A percentile compares a stretch with the other conserved stretches of the same genome.
Evolutionary conservation across 768 basidiomycete genomes (phyloP).

Genomic region (Asterophora lycoperdoides): DNA sequence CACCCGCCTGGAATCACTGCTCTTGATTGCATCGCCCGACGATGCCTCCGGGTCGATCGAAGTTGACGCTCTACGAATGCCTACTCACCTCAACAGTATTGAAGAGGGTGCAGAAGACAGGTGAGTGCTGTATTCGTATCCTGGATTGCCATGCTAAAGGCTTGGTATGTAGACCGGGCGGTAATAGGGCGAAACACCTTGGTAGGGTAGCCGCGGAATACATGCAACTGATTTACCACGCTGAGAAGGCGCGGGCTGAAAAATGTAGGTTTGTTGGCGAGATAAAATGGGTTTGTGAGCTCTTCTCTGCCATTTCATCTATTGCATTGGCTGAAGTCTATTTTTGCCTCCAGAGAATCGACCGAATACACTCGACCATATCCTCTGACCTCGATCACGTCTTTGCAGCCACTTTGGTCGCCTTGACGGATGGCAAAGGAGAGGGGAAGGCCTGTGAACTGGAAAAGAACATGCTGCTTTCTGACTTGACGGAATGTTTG

Average conservation of each 20-base stretch:
- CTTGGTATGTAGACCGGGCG: constrained; percentile 40
- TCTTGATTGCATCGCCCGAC: constrained; percentile 61
- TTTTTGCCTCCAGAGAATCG: constrained; percentile 53
- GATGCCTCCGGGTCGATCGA: constrained; percentile 34
- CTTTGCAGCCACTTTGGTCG: constrained; percentile 58
- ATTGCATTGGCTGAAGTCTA: constrained; percentile 3
- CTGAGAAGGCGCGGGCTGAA: constrained; percentile 73
- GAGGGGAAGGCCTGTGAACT: constrained; percentile 52
- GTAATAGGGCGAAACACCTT: constrained; percentile 74
- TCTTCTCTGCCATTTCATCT: constrained; percentile 7
- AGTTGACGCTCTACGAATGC: constrained; percentile 29
- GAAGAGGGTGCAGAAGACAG: constrained; percentile 44
- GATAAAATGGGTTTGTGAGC: constrained; percentile 73
- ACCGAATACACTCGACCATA: constrained; percentile 78
- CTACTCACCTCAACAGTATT: constrained; percentile 29
- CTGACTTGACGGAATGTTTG: constrained; percentile 75
- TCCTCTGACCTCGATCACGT: constrained; percentile 83
- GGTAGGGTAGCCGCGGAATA: constrained; percentile 87
- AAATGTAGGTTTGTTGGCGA: constrained; percentile 78
- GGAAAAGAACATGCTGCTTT: constrained; percentile 57
- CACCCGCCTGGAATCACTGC: constrained; percentile 79
- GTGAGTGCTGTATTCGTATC: constrained; percentile 20
- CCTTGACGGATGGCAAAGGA: constrained; percentile 45
- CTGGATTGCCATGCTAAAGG: constrained; percentile 2
- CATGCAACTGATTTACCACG: constrained; percentile 87